These are phyloP conservation scores for Acer saccharum DNA, from an alignment of 345 rosid genomes.

Conservation along the genomic window DNA sequence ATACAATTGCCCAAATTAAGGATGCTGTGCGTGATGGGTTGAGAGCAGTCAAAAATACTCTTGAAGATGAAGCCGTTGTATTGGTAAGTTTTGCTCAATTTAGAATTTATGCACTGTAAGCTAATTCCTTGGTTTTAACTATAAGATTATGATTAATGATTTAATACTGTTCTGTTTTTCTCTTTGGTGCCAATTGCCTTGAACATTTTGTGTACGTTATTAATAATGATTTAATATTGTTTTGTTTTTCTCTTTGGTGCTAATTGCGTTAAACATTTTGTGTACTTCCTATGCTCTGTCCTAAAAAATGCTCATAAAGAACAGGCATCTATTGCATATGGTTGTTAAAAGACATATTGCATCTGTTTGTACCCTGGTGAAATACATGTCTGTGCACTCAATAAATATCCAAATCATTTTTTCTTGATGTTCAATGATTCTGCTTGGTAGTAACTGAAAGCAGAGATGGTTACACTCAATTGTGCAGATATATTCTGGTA, in stretches of 20 bases:
- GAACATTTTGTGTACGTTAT: background rate
- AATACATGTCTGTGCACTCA: background rate
- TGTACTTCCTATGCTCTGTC: background rate
- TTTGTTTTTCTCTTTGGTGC: background rate
- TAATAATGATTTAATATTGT: background rate
- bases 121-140: background rate
- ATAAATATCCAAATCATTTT: background rate
- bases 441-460: no score
- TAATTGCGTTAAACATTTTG: background rate
- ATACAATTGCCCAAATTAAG: conserved; percentile 97
- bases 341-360: background rate
- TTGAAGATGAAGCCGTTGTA: conserved; percentile 91
- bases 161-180: background rate
- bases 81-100: conserved; percentile 51
- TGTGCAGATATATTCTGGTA: background rate
- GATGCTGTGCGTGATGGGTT: conserved; percentile 98
- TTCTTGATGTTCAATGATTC: background rate
- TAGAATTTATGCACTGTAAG: background rate
- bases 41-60: conserved; percentile 89
- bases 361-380: background rate
- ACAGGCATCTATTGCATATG: background rate
- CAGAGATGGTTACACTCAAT: background rate
- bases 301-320: background rate
- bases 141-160: background rate
- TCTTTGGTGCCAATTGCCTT: no score